Evolutionary conservation across 2,329 filamentous ascomycete species (phyloP), one percentile per base, ranked within the genome.

Genomic region (Exophiala sp.): DNA sequence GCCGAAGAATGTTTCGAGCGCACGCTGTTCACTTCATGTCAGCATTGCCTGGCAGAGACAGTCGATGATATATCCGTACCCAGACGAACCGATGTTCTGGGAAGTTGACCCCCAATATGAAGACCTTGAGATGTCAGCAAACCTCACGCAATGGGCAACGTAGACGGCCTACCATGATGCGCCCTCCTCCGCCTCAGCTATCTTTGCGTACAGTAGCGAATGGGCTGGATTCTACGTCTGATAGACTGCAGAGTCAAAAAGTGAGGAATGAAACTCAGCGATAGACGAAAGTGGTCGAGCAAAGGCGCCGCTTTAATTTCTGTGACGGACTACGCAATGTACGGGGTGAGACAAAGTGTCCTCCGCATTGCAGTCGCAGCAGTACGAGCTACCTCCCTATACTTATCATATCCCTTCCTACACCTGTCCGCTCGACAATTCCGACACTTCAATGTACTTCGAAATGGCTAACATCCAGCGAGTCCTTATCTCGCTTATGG

Each of bases 81-180:
- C 88, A 87, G 70, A 97, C 86, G 68, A 96, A 82, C 72, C 86
- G 86, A 66, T 78, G 75, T 75, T 96, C 91, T 65, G 83, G 77
- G 77, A 97, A 96, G 77, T 88, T 91, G 77, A 89, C 79, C 66
- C 89, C 89, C 68, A 92, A 80, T 66, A 97, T 86, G 77, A 94
- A 89, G 67, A 91, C 87, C 89, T 90, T 38, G 48, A 33, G 34
- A 42, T 41, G 35, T 32, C 9, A 39, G 33, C 18, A n/a, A 3
- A n/a, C n/a, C 32, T 16, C n/a, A 18, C 33, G 35, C 33, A 18
- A 29, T 46, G 21, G n/a, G 3, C n/a, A 42, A 42, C 12, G 6
- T 47, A 35, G 32, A 12, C 29, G 12, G 34, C 47, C 39, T 39
- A 55, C 53, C 53, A 55, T 55, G 16, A 40, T 50, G 43, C 43